Base-by-base conservation (phyloP, 2,329 filamentous ascomycete genomes). In the Phialocephala sp. region DNA sequence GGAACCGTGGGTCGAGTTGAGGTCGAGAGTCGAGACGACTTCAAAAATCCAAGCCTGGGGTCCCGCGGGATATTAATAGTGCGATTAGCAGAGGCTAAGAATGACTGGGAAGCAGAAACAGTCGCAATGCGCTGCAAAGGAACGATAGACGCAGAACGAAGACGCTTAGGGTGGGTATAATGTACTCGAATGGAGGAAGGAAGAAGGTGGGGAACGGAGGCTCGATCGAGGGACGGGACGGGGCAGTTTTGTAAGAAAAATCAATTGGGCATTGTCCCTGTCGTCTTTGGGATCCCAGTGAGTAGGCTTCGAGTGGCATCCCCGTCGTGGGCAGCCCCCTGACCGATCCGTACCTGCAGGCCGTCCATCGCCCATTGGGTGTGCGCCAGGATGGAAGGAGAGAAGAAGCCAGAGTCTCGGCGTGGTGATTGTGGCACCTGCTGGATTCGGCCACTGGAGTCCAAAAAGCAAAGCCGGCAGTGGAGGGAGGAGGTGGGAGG, bases 331-430 rank as follows among this genome's bases (percentile, higher is more conserved):
- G 8, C 9, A 24, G 27, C 50, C 50, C 50, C 50, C 24, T 54
- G 50, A 54, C 50, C 50, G 45, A 50, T 50, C 45, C 45, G 50
- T 54, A 54, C 50, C 50, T 54, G 50, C 50, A 54, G 50, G 22
- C 50, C 22, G 50, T 54, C 50, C 24, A 54, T 3, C 11, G 50
- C 22, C 14, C 15, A 54, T 54, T 54, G 50, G 50, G 18, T 18
- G 24, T n/a, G 1, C 4, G 50, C 50, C 50, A 32, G 50, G 24
- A 54, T 54, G 45, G 45, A 50, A 54, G 50, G 5, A 54, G 50
- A 18, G 15, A 54, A 54, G 50, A 35, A 35, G 50, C 15, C 45
- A 50, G 45, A 50, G 20, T 50, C 45, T 50, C 45, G 45, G 45
- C 45, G 45, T 50, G 45, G 11, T 22, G 35, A 2, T 54, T 54